Percentiles rank a stretch among this genome's conserved stretches.
Evolutionary conservation across 2,329 filamentous ascomycete genomes (phyloP).

Genomic region (Colletotrichum sp.): DNA sequence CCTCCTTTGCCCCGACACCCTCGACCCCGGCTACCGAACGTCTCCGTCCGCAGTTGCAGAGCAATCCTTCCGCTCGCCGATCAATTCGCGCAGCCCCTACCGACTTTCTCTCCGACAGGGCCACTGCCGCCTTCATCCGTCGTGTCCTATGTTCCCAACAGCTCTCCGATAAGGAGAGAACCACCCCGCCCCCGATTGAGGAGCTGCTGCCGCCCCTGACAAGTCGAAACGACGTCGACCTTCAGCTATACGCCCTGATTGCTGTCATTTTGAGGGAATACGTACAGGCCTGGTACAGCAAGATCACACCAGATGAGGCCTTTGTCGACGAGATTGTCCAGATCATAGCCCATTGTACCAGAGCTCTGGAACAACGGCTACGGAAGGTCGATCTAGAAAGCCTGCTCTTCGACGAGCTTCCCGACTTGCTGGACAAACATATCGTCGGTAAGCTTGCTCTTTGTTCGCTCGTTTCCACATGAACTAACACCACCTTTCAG

Average conservation of each 20-base stretch:
- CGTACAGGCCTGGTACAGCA: conserved; percentile 90
- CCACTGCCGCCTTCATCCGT: conserved; percentile 82
- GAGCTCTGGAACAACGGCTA: conserved; percentile 84
- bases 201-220: conserved; percentile 89
- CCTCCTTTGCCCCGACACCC: conserved; percentile 10
- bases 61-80: conserved; percentile 26
- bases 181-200: conserved; percentile 68
- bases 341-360: conserved; percentile 90
- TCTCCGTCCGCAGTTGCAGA: conserved; percentile 27
- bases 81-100: conserved; percentile 36
- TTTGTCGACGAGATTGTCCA: conserved; percentile 90
- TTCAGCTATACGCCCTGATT: conserved; percentile 91
- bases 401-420: conserved; percentile 85
- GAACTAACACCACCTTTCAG: conserved; percentile 34
- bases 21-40: conserved; percentile 24
- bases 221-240: conserved; percentile 90
- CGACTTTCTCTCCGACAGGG: conserved; percentile 73
- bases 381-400: conserved; percentile 83
- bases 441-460: conserved; percentile 66
- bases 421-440: conserved; percentile 80
- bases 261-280: conserved; percentile 90
- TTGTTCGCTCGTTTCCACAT: background rate
- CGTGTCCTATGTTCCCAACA: conserved; percentile 82
- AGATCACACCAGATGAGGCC: conserved; percentile 87
- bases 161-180: conserved; percentile 59